These are phyloP conservation scores for Tricholoma hemisulphureum DNA, from an alignment of 768 basidiomycete genomes.

Conservation along the genomic window DNA sequence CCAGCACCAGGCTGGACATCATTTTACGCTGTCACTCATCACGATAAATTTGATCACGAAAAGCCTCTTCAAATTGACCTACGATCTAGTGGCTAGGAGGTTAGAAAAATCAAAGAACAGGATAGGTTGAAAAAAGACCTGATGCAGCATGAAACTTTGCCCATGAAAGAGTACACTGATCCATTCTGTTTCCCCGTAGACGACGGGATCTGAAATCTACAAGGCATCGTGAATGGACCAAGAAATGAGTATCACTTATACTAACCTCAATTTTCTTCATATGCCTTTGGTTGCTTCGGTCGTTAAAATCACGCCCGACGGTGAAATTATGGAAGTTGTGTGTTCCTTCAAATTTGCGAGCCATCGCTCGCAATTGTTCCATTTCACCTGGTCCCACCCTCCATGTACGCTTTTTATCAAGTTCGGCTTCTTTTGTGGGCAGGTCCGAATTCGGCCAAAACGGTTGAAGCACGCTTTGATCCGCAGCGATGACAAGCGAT, in stretches of 20 bases:
- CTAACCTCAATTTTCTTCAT: constrained; percentile 85
- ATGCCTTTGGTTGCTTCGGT: constrained; percentile 77
- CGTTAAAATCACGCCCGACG: constrained; percentile 79
- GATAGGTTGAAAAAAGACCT: constrained; percentile 52
- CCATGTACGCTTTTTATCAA: constrained; percentile 70
- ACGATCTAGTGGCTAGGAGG: constrained; percentile 44
- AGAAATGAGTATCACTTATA: not conserved
- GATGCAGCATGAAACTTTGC: constrained; percentile 99
- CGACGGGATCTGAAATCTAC: constrained; percentile 80
- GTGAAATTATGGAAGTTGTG: constrained; percentile 99
- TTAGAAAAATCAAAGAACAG: not conserved
- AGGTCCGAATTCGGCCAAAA: constrained; percentile 60
- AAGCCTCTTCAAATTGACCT: constrained; percentile 22
- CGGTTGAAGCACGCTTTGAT: constrained; percentile 34
- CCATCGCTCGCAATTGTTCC: constrained; percentile 51
- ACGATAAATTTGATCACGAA: constrained; percentile 11
- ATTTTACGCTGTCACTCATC: constrained; percentile 81
- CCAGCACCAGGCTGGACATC: constrained; percentile 84
- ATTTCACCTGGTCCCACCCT: constrained; percentile 56
- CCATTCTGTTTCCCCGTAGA: constrained; percentile 93
- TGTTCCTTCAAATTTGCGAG: constrained; percentile 74
- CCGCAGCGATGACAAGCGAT: constrained; percentile 9
- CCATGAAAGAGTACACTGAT: constrained; percentile 91
- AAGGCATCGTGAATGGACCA: not conserved
- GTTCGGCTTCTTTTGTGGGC: constrained; percentile 54